These are phyloP conservation scores for Colletotrichum endophyticum DNA, from an alignment of 2,329 filamentous ascomycete genomes.

Conservation along the genomic window DNA sequence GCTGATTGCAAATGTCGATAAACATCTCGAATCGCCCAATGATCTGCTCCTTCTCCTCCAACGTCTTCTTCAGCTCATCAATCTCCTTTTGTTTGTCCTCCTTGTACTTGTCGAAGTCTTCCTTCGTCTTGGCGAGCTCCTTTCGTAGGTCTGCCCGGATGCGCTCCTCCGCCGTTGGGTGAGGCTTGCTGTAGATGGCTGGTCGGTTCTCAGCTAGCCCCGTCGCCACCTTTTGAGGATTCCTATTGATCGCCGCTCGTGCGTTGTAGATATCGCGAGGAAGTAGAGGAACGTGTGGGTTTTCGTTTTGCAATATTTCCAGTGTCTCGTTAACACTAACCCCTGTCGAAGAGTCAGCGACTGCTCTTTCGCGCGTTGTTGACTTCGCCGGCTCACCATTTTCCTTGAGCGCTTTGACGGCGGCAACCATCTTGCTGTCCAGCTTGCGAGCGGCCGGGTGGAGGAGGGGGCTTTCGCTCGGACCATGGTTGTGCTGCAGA, in stretches of 20 bases:
- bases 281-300: slow-evolving; percentile 67
- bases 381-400: slow-evolving; percentile 53
- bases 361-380: slow-evolving; percentile 1
- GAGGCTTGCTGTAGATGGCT: slow-evolving; percentile 70
- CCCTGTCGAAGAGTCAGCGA: slow-evolving; percentile 51
- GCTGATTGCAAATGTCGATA: slow-evolving; percentile 71
- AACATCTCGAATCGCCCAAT: slow-evolving; percentile 73
- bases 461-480: slow-evolving; percentile 69
- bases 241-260: slow-evolving; percentile 69
- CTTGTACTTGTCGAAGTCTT: slow-evolving; percentile 60
- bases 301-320: slow-evolving; percentile 67
- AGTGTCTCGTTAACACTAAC: slow-evolving; percentile 70
- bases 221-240: slow-evolving; percentile 65
- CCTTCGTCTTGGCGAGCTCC: slow-evolving; percentile 63
- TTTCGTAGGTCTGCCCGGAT: slow-evolving; percentile 66
- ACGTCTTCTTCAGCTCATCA: slow-evolving; percentile 59
- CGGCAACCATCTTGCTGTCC: slow-evolving; percentile 71
- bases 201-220: slow-evolving; percentile 66
- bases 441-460: slow-evolving; percentile 70
- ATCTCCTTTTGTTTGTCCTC: slow-evolving; percentile 64
- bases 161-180: slow-evolving; percentile 66
- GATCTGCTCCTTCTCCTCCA: slow-evolving; percentile 67
- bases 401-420: slow-evolving; percentile 70
- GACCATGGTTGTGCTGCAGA: slow-evolving; percentile 67
- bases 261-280: slow-evolving; percentile 73